Base-by-base conservation (phyloP, 345 rosid species). In the Punica granatum region DNA sequence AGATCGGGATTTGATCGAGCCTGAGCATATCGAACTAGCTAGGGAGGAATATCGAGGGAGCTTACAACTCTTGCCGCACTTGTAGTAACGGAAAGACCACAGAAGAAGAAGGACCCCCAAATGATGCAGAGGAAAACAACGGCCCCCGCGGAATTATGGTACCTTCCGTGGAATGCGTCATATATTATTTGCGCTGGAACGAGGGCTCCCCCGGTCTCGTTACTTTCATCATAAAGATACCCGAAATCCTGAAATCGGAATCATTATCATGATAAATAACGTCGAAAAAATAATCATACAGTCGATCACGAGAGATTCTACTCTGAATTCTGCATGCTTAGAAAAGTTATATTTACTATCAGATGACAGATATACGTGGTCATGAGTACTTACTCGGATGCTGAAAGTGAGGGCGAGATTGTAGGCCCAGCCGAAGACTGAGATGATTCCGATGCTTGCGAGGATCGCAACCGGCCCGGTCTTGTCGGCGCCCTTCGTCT, bases 21-120 rank as follows among this genome's bases (percentile, higher is more conserved):
- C 0, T 3, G 41, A 9, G 19, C 13, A 14, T 26, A 9, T 1
- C 15, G 48, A 37, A 26, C 19, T 39, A 36, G 26, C 21, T 25
- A 12, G 2, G 19, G 31, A 60, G 63, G 30, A 26, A 60, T 37
- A 59, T n/a, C n/a, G 21, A 58, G 49, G 62, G 67, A 28, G 48
- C 64, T 43, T 13, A 69, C 74, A 21, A 74, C 78, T 70, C 78
- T 65, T 15, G 78, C 74, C 32, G 78, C 78, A 62, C 78, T 70
- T 37, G 70, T 46, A 1, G 78, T 74, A 11, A 74, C 74, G 1
- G 70, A 61, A 16, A 70, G 78, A 28, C 74, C 78, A 34, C 74
- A 70, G 56, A 70, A 74, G 74, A 70, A 74, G 74, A 68, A 73
- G 70, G 74, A 74, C 13, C 77, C 78, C 78, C 78, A 66, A 9